Conservation (phyloP, 176 grass and related monocot species). For the Triticum timopheevii region DNA sequence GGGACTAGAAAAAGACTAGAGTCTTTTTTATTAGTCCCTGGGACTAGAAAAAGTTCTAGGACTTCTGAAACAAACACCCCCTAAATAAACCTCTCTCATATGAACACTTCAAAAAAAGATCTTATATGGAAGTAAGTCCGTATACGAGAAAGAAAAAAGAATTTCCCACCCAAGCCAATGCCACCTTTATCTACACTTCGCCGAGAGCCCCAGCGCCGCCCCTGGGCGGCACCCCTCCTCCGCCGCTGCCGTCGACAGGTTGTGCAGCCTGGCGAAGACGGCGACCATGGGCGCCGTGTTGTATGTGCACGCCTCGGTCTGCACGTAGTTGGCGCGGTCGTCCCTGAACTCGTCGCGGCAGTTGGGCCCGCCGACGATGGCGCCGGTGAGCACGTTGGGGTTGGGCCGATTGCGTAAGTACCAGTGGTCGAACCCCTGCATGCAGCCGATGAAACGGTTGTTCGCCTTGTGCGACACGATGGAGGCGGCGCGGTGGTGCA, state of each 20-base stretch:
- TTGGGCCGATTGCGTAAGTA: conserved; percentile 42
- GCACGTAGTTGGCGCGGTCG: conserved; percentile 64
- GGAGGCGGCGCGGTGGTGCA: conserved; percentile 84
- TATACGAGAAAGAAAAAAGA: conserved; percentile 60
- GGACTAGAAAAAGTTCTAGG: too few relatives aligned
- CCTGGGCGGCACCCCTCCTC: not conserved
- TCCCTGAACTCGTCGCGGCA: conserved; percentile 70
- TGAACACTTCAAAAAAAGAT: conserved; percentile 50
- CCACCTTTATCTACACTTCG: conserved; percentile 42
- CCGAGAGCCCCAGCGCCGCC: not conserved
- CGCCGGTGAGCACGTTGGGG: conserved; percentile 78
- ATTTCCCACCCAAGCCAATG: conserved; percentile 27
- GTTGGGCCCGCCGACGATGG: conserved; percentile 82
- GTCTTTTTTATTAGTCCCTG: too few relatives aligned
- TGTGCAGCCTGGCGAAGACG: conserved; percentile 78
- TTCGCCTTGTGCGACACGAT: conserved; percentile 78
- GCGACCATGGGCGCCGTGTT: conserved; percentile 84
- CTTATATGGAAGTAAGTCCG: conserved; percentile 32
- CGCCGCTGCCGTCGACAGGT: not conserved
- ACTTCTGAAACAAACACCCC: too few relatives aligned
- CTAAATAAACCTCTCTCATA: conserved; percentile 46
- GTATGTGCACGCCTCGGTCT: conserved; percentile 92
- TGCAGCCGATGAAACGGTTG: conserved; percentile 82
- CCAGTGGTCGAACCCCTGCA: conserved; percentile 92
- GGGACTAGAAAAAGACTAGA: too few relatives aligned